Base-by-base conservation (phyloP, 768 basidiomycete species). In the Boletus barrowsii region DNA sequence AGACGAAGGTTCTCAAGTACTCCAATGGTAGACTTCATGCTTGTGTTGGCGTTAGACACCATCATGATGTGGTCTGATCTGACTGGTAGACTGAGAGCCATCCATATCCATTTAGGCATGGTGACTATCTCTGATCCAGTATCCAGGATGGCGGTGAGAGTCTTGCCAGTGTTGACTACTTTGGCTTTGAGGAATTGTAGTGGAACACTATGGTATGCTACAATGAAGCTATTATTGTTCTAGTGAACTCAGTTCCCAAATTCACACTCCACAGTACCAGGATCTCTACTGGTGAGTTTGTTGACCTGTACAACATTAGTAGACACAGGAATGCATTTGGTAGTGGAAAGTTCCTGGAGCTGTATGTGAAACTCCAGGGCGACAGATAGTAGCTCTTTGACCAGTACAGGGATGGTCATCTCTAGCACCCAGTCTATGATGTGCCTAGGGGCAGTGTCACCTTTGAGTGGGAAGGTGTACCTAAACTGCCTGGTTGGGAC, bases 111-210 rank as follows among this genome's bases (percentile, higher is more conserved):
- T 9, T 42, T 42, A 1, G 20, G 22, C 41, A 42, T 42, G 3
- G 11, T 5, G 0, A 42, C n/a, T 3, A 42, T 24, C 41, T 42
- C 20, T 1, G 41, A 42, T 10, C 41, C 41, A 13, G 41, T 22
- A n/a, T 42, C 11, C 0, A 42, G 22, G 2, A 42, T 4, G 10
- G 20, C 18, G 3, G 5, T 4, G 5, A 42, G 10, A 4, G 11
- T 20, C 10, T 6, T 2, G 11, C 11, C 0, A 1, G 13, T 0
- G 4, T 26, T 5, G 1, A 26, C 24, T 1, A 42, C 14, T 9
- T 13, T 26, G 4, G 10, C 24, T 26, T 42, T 5, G 5, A 26
- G 24, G 1, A 5, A 26, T 5, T 5, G 1, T 5, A 7, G 26
- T 4, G 7, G 42, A 6, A 14, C 2, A 7, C 42, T 14, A 6